Percentiles rank a stretch among this genome's conserved stretches.
phyloP scores from a whole-genome alignment of 2,329 filamentous ascomycete species.

The Rutstroemia sp. region DNA sequence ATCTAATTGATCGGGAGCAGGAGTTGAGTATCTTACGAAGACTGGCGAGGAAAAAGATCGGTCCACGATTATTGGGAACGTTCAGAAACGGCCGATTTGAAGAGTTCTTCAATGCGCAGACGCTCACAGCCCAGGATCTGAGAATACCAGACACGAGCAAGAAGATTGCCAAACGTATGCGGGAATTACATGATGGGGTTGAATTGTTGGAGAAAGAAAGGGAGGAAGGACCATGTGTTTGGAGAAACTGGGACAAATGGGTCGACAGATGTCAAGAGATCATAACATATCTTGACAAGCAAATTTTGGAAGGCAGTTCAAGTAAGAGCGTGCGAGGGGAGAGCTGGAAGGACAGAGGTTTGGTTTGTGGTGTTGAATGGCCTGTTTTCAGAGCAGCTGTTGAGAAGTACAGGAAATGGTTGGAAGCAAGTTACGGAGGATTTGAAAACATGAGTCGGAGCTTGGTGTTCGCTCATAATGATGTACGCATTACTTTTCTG shows the following conservation, averaged over 20 bases:
- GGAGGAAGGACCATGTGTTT: slow-evolving; percentile 72
- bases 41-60: slow-evolving; percentile 85
- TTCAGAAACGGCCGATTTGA: slow-evolving; percentile 95
- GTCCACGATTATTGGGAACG: slow-evolving; percentile 81
- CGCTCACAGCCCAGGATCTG: slow-evolving; percentile 70
- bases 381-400: slow-evolving; percentile 65
- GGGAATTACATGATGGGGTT: slow-evolving; percentile 89
- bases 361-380: slow-evolving; percentile 83
- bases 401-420: slow-evolving; percentile 67
- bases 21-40: slow-evolving; percentile 82
- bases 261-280: slow-evolving; percentile 49
- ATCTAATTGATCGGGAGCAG: slow-evolving; percentile 87
- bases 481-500: slow-evolving; percentile 50
- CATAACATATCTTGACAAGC: slow-evolving; percentile 45
- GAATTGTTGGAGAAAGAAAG: slow-evolving; percentile 75
- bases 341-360: slow-evolving; percentile 62
- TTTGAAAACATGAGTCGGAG: slow-evolving; percentile 58
- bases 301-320: slow-evolving; percentile 38
- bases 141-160: slow-evolving; percentile 75
- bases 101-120: slow-evolving; percentile 80
- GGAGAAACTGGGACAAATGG: slow-evolving; percentile 81
- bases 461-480: slow-evolving; percentile 94
- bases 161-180: slow-evolving; percentile 96
- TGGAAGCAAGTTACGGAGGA: slow-evolving; percentile 67
- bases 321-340: slow-evolving; percentile 31